phyloP scores from a whole-genome alignment of 306 rosid genomes.

The Prunus salicina region DNA sequence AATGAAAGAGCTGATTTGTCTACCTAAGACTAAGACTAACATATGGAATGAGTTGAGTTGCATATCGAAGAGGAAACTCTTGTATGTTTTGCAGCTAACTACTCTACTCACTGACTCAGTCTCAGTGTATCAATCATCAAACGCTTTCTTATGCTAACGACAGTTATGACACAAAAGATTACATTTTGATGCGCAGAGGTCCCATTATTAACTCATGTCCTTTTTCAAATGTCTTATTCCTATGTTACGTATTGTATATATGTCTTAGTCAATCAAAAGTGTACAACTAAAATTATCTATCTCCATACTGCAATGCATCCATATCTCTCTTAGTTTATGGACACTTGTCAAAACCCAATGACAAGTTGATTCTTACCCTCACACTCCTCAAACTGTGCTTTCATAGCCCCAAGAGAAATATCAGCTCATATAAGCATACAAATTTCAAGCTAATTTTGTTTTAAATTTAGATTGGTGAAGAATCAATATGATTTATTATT shows the following conservation, averaged over 20 bases:
- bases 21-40: background rate
- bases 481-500: no score
- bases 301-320: background rate
- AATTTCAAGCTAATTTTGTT: background rate
- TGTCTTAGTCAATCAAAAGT: constrained; percentile 14
- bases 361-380: no score
- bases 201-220: constrained; percentile 3
- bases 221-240: background rate
- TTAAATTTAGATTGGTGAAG: background rate
- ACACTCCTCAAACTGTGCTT: no score
- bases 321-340: no score
- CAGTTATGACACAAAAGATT: background rate
- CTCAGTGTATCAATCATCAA: background rate
- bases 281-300: background rate
- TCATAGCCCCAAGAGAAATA: background rate
- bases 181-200: background rate
- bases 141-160: constrained; percentile 19
- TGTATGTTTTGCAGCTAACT: background rate
- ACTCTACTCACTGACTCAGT: no score
- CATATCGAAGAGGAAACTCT: constrained; percentile 9
- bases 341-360: no score
- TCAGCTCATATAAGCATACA: background rate
- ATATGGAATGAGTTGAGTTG: background rate
- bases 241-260: background rate
- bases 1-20: background rate